Evolutionary conservation across 2,329 filamentous ascomycete genomes (phyloP), one percentile per base, ranked within the genome.

Genomic region (Coniochaeta sp.): DNA sequence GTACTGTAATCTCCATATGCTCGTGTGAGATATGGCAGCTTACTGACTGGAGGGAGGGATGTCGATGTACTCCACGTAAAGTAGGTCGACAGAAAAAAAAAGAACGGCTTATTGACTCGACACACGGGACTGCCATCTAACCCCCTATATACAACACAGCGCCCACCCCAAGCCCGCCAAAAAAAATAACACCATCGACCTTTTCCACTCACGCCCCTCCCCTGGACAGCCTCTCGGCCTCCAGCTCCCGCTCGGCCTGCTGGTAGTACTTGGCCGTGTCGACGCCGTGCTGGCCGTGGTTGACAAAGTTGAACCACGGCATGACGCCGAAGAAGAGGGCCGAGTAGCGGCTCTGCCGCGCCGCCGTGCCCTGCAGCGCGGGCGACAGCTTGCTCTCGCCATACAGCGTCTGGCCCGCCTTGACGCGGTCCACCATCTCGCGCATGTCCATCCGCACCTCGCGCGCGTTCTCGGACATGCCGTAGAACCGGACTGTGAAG

Each of bases 181-280:
- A n/a, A n/a, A n/a, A n/a, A 40, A 5, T 17, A 40, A 40, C 38
- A 40, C n/a, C 38, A 40, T 19, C 38, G 22, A 22, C 44, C 47
- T 52, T 30, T 55, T 65, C 59, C n/a, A n/a, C 55, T 65, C 59
- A 64, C 57, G 61, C 44, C 12, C 59, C 58, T 19, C 63, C 61
- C 65, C 64, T 66, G 24, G 56, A 60, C 58, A 66, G 55, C 28
- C 70, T 65, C 80, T 96, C 92, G 42, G 87, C 88, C 78, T 96
- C 95, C 69, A 99, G 77, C 76, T 99, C 95, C 74, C 88, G 82
- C 81, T 99, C 95, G 8, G 95, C 95, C 75, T 96, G 91, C 73
- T 89, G 88, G 77, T 96, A 99, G 80, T 99, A 99, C 80, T 99
- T 99, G 65, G 93, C 92, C 34, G 95, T 99, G 74, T 99, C 95